Conservation (phyloP, 441 rosid genomes). For the Pelargonium fulgidum region DNA sequence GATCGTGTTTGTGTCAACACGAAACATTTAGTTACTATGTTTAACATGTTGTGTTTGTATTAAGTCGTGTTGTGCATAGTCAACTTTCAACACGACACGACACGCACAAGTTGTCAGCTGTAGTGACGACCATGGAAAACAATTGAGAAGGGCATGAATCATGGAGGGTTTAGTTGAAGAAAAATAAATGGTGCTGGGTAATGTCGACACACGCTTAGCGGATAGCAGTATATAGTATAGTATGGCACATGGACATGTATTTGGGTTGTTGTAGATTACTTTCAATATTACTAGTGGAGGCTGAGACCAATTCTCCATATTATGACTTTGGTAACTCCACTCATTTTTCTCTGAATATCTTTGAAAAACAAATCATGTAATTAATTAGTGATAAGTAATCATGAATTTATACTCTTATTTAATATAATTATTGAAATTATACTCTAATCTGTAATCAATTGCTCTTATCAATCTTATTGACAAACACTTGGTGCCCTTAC, state of each 20-base stretch:
- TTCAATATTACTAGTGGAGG: constrained; percentile 12
- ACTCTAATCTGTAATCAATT: too few relatives aligned
- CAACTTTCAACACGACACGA: too few relatives aligned
- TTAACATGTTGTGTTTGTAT: too few relatives aligned
- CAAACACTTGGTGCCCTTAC: too few relatives aligned
- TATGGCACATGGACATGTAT: not conserved
- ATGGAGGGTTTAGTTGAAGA: not conserved
- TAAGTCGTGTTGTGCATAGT: too few relatives aligned
- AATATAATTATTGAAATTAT: too few relatives aligned
- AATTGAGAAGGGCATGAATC: constrained; percentile 11
- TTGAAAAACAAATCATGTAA: too few relatives aligned
- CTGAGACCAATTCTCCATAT: constrained; percentile 8
- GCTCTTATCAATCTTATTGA: too few relatives aligned
- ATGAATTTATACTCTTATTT: not conserved
- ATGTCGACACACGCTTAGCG: constrained; percentile 22
- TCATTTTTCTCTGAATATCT: too few relatives aligned
- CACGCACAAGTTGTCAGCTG: too few relatives aligned
- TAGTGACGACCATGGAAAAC: constrained; percentile 7
- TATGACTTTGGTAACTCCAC: not conserved
- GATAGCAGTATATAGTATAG: not conserved
- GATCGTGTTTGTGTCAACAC: too few relatives aligned
- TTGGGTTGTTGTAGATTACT: not conserved
- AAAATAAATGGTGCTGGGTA: constrained; percentile 8
- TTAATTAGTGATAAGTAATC: not conserved
- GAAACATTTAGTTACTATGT: too few relatives aligned